These are phyloP conservation scores for Candida golubevii DNA, from an alignment of 805 yeast genomes.

Conservation along the genomic window DNA sequence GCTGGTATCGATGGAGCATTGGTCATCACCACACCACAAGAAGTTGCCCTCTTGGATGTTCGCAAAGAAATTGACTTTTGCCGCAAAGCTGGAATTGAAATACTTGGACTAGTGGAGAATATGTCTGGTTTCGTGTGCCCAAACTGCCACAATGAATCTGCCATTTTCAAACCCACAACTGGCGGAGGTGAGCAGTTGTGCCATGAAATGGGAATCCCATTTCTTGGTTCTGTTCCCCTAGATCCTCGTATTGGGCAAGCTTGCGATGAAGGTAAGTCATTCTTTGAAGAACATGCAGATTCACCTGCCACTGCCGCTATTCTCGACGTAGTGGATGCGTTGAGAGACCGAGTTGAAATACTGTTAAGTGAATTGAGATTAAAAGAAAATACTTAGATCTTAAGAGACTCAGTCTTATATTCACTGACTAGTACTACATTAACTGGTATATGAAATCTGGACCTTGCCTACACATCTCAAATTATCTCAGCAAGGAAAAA, in stretches of 20 bases:
- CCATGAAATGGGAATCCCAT: conserved; percentile 69
- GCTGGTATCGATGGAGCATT: conserved; percentile 94
- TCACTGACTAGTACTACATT: too few relatives aligned
- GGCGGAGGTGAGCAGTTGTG: conserved; percentile 92
- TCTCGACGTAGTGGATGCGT: conserved; percentile 70
- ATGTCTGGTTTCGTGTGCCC: conserved; percentile 99
- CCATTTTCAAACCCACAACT: conserved; percentile 90
- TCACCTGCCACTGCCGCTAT: conserved; percentile 91
- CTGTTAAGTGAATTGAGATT: conserved; percentile 17
- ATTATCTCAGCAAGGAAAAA: too few relatives aligned
- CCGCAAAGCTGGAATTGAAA: conserved; percentile 78
- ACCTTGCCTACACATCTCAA: too few relatives aligned
- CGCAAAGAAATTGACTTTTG: conserved; percentile 95
- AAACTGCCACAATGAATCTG: conserved; percentile 81
- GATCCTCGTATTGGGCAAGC: conserved; percentile 92
- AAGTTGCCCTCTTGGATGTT: conserved; percentile 91
- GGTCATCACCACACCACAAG: conserved; percentile 95
- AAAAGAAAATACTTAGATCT: neutral
- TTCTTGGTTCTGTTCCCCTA: conserved; percentile 88
- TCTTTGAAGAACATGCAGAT: conserved; percentile 78
- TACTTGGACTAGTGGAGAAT: conserved; percentile 90
- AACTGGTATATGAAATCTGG: too few relatives aligned
- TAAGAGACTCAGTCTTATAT: too few relatives aligned
- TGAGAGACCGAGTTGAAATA: conserved; percentile 52
- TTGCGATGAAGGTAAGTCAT: conserved; percentile 84